A percentile compares a stretch with the other conserved stretches of the same genome.
Conservation (phyloP, 2,329 filamentous ascomycete species). For the Trichoderma sp. region DNA sequence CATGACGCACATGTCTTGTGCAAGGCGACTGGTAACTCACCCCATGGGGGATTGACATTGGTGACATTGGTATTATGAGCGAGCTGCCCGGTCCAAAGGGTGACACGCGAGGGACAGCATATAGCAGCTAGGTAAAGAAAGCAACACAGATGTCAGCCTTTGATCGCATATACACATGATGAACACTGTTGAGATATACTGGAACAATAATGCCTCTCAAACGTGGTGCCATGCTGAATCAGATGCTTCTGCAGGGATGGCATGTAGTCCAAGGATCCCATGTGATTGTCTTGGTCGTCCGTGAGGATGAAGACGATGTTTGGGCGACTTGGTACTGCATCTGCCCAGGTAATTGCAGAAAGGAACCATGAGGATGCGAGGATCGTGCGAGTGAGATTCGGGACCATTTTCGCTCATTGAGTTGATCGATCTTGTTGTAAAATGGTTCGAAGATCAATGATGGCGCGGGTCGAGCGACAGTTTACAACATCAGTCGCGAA, state of each 20-base stretch:
- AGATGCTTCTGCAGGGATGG: constrained; percentile 60
- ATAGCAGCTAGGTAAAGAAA: constrained; percentile 54
- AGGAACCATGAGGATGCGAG: constrained; percentile 20
- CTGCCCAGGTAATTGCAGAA: background rate
- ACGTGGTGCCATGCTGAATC: constrained; percentile 60
- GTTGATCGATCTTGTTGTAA: background rate
- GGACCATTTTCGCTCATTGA: background rate
- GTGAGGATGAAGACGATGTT: constrained; percentile 70
- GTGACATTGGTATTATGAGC: constrained; percentile 75
- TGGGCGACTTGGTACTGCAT: constrained; percentile 22
- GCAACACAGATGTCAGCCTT: background rate
- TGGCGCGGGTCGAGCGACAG: background rate
- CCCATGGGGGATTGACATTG: constrained; percentile 54
- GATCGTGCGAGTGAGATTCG: background rate
- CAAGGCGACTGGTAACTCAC: constrained; percentile 36
- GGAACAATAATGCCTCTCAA: constrained; percentile 66
- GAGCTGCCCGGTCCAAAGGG: constrained; percentile 65
- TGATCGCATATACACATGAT: background rate
- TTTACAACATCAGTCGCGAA: background rate
- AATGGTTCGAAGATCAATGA: background rate
- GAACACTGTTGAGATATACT: background rate
- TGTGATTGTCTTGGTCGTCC: constrained; percentile 66
- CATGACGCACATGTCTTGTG: too few relatives aligned
- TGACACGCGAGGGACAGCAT: constrained; percentile 69
- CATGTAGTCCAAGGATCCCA: constrained; percentile 65